Evolutionary conservation across 306 rosid genomes (phyloP).

Genomic region (Fagus sylvatica): DNA sequence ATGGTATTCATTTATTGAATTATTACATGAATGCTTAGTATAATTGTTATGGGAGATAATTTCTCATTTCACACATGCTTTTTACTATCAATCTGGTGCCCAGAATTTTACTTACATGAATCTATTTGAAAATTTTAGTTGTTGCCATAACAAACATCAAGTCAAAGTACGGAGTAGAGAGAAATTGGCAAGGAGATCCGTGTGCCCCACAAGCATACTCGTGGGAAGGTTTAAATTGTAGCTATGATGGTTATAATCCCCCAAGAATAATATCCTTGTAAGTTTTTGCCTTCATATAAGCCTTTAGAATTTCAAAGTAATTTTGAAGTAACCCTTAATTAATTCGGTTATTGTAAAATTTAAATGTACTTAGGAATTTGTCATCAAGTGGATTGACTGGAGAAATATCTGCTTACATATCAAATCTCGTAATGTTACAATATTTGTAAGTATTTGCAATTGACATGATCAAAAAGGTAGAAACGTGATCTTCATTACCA

Average conservation of each 20-base stretch:
- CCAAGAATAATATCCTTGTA: constrained; percentile 59
- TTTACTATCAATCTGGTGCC: neutral
- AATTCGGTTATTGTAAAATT: neutral
- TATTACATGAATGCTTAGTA: no score
- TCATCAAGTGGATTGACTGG: constrained; percentile 48
- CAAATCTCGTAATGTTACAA: constrained; percentile 38
- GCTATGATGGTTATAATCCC: constrained; percentile 3
- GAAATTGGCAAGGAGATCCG: constrained; percentile 68
- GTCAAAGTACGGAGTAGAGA: constrained; percentile 37
- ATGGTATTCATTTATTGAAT: no score
- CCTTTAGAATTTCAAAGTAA: neutral
- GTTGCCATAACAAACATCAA: constrained; percentile 52
- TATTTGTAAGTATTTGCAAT: constrained; percentile 41
- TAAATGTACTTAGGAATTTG: constrained; percentile 42
- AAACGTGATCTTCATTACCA: neutral
- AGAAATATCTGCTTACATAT: constrained; percentile 37
- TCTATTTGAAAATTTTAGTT: constrained; percentile 18
- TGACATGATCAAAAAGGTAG: neutral
- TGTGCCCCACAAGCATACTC: constrained; percentile 41
- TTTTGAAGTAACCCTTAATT: no score
- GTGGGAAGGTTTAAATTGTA: constrained; percentile 63
- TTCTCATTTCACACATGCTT: neutral
- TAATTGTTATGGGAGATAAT: no score
- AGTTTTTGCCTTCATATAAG: constrained; percentile 6
- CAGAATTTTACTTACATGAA: no score